Evolutionary conservation across 306 rosid species (phyloP).

Genomic region (Mucuna pruriens): DNA sequence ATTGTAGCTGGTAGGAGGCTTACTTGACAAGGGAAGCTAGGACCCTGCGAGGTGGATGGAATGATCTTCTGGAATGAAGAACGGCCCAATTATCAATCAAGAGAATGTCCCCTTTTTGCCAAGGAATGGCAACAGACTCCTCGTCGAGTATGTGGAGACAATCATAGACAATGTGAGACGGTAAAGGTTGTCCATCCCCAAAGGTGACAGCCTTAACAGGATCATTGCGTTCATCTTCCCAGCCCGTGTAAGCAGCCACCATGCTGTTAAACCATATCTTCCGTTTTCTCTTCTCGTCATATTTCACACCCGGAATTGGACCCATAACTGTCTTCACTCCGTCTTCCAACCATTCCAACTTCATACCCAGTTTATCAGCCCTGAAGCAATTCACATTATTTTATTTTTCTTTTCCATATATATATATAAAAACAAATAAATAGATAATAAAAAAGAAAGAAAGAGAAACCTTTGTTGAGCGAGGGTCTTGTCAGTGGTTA

Average conservation of each 20-base stretch:
- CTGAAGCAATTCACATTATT: slow-evolving; percentile 34
- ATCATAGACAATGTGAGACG: slow-evolving; percentile 60
- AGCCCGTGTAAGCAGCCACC: slow-evolving; percentile 79
- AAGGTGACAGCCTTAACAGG: slow-evolving; percentile 86
- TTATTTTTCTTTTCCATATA: not conserved
- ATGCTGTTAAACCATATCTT: slow-evolving; percentile 94
- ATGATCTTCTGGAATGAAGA: slow-evolving; percentile 78
- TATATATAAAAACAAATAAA: not conserved
- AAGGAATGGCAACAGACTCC: slow-evolving; percentile 66
- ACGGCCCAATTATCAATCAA: slow-evolving; percentile 85
- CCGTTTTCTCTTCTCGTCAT: slow-evolving; percentile 57
- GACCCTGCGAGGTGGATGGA: slow-evolving; percentile 64
- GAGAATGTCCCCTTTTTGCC: slow-evolving; percentile 72
- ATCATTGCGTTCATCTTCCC: slow-evolving; percentile 51
- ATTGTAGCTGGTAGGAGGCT: not conserved
- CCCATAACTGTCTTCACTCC: slow-evolving; percentile 83
- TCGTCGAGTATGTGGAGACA: slow-evolving; percentile 66
- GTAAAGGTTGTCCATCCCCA: slow-evolving; percentile 79
- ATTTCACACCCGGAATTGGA: slow-evolving; percentile 79
- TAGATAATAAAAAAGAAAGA: not conserved
- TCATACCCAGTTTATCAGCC: slow-evolving; percentile 85
- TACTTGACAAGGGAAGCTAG: slow-evolving; percentile 50
- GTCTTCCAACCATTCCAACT: slow-evolving; percentile 81
- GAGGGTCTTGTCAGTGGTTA: slow-evolving; percentile 68
- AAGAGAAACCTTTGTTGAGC: slow-evolving; percentile 76